These are phyloP conservation scores for Moniliella sp. DNA, from an alignment of 1,284 basidiomycete genomes.

Conservation along the genomic window DNA sequence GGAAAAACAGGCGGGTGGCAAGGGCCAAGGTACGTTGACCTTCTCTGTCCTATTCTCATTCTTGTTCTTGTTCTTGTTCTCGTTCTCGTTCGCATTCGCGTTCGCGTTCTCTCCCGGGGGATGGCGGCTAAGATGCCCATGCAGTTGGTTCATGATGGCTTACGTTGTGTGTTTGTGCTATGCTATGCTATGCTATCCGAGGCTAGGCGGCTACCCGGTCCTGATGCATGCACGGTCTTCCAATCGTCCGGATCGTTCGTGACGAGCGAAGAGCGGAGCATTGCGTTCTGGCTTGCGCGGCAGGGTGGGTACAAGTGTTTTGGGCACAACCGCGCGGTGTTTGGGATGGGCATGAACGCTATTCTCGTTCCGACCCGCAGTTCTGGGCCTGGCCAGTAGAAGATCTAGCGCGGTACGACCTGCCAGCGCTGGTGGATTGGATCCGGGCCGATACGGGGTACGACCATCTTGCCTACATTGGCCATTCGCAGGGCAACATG, in stretches of 20 bases:
- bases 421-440: conserved; percentile 44
- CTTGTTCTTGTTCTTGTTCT: too few relatives aligned
- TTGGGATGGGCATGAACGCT: conserved; percentile 45
- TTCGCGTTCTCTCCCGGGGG: too few relatives aligned
- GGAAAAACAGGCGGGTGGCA: conserved; percentile 35
- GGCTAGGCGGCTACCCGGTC: conserved; percentile 42
- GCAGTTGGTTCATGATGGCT: background rate
- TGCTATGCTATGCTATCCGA: too few relatives aligned
- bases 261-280: conserved; percentile 43
- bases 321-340: conserved; percentile 44
- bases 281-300: conserved; percentile 45
- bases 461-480: conserved; percentile 42
- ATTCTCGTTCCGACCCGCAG: conserved; percentile 39
- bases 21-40: conserved; percentile 15
- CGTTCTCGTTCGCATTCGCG: too few relatives aligned
- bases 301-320: conserved; percentile 43
- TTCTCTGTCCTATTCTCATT: too few relatives aligned
- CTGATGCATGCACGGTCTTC: conserved; percentile 45
- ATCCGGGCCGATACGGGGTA: conserved; percentile 42
- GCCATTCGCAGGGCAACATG: conserved; percentile 44
- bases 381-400: conserved; percentile 49
- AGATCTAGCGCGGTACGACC: conserved; percentile 44
- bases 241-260: conserved; percentile 46
- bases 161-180: too few relatives aligned
- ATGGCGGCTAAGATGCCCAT: too few relatives aligned